phyloP scores from a whole-genome alignment of 805 yeast species.

The Clavispora carvajalis region DNA sequence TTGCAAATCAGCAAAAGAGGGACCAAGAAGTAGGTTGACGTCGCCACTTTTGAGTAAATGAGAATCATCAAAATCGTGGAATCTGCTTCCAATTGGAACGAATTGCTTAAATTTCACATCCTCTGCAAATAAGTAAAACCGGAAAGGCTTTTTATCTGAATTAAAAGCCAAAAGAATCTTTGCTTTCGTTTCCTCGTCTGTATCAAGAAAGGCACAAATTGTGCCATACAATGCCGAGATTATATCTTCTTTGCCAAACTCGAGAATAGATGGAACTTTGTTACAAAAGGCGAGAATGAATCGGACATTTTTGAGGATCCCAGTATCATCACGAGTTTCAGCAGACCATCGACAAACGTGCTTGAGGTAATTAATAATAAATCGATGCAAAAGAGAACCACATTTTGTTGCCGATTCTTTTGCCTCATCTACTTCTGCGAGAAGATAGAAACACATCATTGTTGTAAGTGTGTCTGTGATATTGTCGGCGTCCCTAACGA shows the following conservation, averaged over 20 bases:
- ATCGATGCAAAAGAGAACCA: neutral
- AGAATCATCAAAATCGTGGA: constrained; percentile 59
- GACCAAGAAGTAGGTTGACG: constrained; percentile 19
- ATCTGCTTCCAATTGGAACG: constrained; percentile 45
- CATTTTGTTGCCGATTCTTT: neutral
- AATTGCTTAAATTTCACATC: constrained; percentile 62
- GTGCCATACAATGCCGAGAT: constrained; percentile 4
- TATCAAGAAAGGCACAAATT: constrained; percentile 5
- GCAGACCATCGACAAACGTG: neutral
- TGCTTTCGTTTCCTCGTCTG: constrained; percentile 7
- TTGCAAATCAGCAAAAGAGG: constrained; percentile 9
- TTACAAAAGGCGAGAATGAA: constrained; percentile 12
- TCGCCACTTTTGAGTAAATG: constrained; percentile 30
- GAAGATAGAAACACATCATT: constrained; percentile 11
- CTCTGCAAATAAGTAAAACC: constrained; percentile 51
- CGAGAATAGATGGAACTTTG: constrained; percentile 1
- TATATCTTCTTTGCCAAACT: neutral
- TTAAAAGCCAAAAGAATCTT: constrained; percentile 7
- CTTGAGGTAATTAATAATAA: neutral
- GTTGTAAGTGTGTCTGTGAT: constrained; percentile 11
- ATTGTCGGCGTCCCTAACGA: constrained; percentile 4
- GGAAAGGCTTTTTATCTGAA: constrained; percentile 30
- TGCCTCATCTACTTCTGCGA: constrained; percentile 5
- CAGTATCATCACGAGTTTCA: constrained; percentile 3
- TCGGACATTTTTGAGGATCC: constrained; percentile 7